These are phyloP conservation scores for Nyssa sinensis DNA, from an alignment of 148 eudicot species.

Conservation along the genomic window DNA sequence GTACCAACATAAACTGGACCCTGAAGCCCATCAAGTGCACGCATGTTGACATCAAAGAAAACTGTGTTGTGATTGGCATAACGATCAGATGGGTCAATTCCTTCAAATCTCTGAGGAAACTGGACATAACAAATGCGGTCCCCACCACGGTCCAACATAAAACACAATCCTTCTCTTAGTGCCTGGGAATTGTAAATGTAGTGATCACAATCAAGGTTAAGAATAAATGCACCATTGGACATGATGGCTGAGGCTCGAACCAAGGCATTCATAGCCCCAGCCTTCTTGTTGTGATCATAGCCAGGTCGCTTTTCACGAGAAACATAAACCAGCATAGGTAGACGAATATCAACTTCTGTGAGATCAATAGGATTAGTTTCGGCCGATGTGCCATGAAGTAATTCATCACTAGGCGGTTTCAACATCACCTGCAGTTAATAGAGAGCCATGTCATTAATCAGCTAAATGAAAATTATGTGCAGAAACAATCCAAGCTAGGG, in stretches of 20 bases:
- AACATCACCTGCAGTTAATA: slow-evolving; percentile 71
- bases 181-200: slow-evolving; percentile 90
- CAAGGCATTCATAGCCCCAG: slow-evolving; percentile 95
- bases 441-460: neutral
- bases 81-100: slow-evolving; percentile 94
- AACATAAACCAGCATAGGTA: slow-evolving; percentile 85
- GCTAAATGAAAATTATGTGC: neutral
- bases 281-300: slow-evolving; percentile 97
- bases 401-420: slow-evolving; percentile 93
- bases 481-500: neutral
- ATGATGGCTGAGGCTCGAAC: slow-evolving; percentile 96
- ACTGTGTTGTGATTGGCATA: slow-evolving; percentile 94
- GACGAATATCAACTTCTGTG: slow-evolving; percentile 79
- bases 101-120: slow-evolving; percentile 94
- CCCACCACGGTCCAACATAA: slow-evolving; percentile 98
- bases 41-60: slow-evolving; percentile 93
- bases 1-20: slow-evolving; percentile 97
- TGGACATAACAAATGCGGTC: slow-evolving; percentile 89
- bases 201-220: slow-evolving; percentile 91
- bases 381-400: slow-evolving; percentile 48
- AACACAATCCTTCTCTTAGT: slow-evolving; percentile 92
- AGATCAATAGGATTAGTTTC: slow-evolving; percentile 55
- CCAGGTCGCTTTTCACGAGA: slow-evolving; percentile 99
- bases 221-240: slow-evolving; percentile 95
- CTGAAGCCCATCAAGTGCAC: slow-evolving; percentile 91